These are phyloP conservation scores for Xerocomus amazonicus DNA, from an alignment of 1,284 basidiomycete species.

Conservation along the genomic window DNA sequence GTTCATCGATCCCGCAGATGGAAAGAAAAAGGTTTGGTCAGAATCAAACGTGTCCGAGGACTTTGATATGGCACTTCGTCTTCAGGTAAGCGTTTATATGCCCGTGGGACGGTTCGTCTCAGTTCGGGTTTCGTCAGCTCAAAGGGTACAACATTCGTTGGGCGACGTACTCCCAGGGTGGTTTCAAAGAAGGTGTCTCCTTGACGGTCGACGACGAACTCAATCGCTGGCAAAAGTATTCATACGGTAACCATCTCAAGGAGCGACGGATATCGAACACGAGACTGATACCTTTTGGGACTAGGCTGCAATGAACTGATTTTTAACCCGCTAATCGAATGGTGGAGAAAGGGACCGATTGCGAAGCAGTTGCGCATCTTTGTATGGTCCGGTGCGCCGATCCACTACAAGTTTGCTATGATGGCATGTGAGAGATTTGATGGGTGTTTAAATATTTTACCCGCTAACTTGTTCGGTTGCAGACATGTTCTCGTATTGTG, in stretches of 20 bases:
- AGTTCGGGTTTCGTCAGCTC: conserved; percentile 32
- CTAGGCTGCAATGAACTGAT: conserved; percentile 64
- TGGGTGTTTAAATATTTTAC: conserved; percentile 11
- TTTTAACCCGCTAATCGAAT: conserved; percentile 71
- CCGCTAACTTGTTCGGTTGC: conserved; percentile 15
- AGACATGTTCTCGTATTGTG: conserved; percentile 86
- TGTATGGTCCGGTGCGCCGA: conserved; percentile 72
- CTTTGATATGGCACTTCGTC: neutral
- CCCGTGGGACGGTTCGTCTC: neutral
- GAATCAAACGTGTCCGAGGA: neutral
- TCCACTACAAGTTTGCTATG: conserved; percentile 82
- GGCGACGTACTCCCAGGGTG: conserved; percentile 79
- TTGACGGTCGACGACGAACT: conserved; percentile 79
- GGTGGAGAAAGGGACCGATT: conserved; percentile 73
- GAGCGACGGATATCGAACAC: neutral
- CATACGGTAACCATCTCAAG: conserved; percentile 56
- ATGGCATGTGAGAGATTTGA: conserved; percentile 60
- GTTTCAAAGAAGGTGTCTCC: conserved; percentile 85
- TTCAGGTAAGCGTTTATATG: neutral
- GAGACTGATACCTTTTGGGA: conserved; percentile 27
- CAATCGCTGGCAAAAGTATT: conserved; percentile 86
- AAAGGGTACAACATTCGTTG: conserved; percentile 67
- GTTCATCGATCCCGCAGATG: neutral
- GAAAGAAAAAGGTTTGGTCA: neutral
- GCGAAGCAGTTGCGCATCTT: conserved; percentile 73